Base-by-base conservation (phyloP, 495 filamentous ascomycete species). In the Hypoxylon fragiforme region DNA sequence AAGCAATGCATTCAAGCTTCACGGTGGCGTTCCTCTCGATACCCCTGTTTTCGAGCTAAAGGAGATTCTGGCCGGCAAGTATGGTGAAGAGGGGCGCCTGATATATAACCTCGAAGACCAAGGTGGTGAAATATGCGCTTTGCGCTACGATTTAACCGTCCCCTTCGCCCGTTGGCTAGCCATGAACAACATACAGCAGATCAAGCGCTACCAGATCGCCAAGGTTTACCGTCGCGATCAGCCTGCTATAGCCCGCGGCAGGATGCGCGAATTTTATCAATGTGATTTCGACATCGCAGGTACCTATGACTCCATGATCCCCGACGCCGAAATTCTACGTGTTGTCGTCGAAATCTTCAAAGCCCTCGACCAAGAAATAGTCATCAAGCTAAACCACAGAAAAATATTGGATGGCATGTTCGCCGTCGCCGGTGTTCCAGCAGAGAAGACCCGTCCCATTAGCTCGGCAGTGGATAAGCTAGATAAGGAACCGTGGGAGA, bases 101-200 rank as follows among this genome's bases (percentile, higher is more conserved):
- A 95, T 94, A 71, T 95, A 95, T 73, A 87, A 96, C 67, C 83
- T 95, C 49, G 81, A 85, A 45, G 90, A 95, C 62, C 91, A 96
- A 65, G 90, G 91, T 48, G 90, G 91, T 47, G 91, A 96, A 71
- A 78, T 92, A 64, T 92, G 89, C 77, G 87, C 87, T 11, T 73
- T 92, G 35, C 85, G 88, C 41, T 91, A 91, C 69, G 89, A 91
- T 61, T 72, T 91, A 40, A 92, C 88, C 2, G 88, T 95, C 7
- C 91, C 91, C n/a, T 95, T 96, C 57, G 91, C 91, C 13, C 86
- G 91, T 49, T 96, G 86, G 83, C 78, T 95, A 40, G 91, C 91
- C 52, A 91, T 94, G 89, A 91, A 94, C 78, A 78, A 78, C 42
- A 75, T 89, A 37, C 80, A 86, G 66, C 81, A 73, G 66, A 90